Conservation (phyloP, 306 rosid species). For the Dicorynia guianensis region DNA sequence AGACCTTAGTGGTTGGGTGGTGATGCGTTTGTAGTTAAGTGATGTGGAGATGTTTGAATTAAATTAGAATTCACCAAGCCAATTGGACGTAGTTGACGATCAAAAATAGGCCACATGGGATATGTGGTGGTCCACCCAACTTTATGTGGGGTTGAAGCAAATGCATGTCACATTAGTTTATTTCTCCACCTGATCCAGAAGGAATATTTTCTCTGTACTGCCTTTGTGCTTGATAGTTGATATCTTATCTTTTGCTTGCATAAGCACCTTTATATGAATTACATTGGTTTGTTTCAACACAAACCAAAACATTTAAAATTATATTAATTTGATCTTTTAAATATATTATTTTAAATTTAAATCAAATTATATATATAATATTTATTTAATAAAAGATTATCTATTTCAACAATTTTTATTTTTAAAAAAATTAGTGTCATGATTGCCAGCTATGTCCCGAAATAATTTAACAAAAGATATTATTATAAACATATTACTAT, state of each 20-base stretch:
- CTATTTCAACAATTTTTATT: too few species aligned
- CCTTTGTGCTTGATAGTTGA: background rate
- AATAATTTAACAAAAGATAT: too few species aligned
- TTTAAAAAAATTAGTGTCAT: too few species aligned
- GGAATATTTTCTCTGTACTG: conserved; percentile 8
- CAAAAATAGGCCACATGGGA: conserved; percentile 26
- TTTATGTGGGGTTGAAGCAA: conserved; percentile 12
- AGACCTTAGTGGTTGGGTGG: too few species aligned
- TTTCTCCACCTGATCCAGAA: background rate
- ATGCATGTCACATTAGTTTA: background rate
- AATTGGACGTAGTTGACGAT: background rate
- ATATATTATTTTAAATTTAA: too few species aligned
- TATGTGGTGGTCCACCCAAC: background rate
- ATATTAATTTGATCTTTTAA: too few species aligned
- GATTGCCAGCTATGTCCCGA: too few species aligned
- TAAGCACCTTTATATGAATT: background rate
- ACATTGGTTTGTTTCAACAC: background rate
- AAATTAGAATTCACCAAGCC: conserved; percentile 8
- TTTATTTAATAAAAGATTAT: too few species aligned
- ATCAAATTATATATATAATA: too few species aligned
- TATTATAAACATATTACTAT: too few species aligned
- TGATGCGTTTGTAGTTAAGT: background rate
- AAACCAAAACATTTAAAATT: background rate
- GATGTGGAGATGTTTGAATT: conserved; percentile 8
- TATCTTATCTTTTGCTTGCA: conserved; percentile 13